Evolutionary conservation across 495 filamentous ascomycete species (phyloP).

Genomic region (Viridothelium virens): DNA sequence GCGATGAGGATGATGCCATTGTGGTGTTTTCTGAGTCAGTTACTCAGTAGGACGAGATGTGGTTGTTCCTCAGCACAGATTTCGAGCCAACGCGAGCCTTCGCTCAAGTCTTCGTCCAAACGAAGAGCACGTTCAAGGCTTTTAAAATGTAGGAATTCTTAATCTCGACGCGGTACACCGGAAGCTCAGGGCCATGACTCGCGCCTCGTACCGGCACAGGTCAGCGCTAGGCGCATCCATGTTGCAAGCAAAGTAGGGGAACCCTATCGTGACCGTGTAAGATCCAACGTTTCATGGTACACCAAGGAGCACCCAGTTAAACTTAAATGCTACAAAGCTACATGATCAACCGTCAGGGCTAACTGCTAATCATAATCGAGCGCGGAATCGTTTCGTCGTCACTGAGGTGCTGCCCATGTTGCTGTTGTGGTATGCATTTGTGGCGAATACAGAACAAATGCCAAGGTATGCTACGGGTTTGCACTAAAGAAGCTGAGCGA

Average conservation of each 20-base stretch:
- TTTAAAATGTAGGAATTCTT: neutral
- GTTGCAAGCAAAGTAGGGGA: neutral
- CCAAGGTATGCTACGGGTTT: no score
- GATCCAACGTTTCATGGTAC: neutral
- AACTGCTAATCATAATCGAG: neutral
- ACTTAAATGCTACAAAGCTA: neutral
- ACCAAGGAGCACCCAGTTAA: neutral
- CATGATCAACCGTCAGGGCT: neutral
- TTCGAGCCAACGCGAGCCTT: neutral
- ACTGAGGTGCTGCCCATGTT: neutral
- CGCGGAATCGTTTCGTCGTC: neutral
- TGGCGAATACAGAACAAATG: neutral
- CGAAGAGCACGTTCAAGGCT: neutral
- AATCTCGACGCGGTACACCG: neutral
- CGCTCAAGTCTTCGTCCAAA: neutral
- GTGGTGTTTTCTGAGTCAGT: neutral
- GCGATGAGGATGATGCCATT: neutral
- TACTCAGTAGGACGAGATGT: neutral
- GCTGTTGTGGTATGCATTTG: neutral
- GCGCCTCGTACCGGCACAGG: neutral
- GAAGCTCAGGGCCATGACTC: neutral
- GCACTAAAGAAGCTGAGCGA: no score
- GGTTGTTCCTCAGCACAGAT: neutral
- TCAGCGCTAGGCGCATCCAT: neutral
- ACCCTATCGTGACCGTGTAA: neutral